These are phyloP conservation scores for Dactylellina sp. DNA, from an alignment of 2,329 filamentous ascomycete species.

Conservation along the genomic window DNA sequence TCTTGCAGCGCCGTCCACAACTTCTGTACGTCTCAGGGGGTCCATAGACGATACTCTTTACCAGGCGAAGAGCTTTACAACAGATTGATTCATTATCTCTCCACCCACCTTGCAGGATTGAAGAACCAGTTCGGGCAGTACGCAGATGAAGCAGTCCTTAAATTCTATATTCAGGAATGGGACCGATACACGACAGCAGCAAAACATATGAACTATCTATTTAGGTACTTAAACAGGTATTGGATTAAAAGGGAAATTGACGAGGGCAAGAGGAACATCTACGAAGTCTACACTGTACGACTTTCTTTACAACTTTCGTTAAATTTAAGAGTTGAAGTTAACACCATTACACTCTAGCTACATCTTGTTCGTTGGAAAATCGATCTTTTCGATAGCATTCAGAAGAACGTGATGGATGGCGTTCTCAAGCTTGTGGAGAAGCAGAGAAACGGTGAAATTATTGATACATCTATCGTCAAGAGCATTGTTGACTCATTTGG, in stretches of 20 bases:
- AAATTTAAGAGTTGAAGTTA: too few species aligned
- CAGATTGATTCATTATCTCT: constrained; percentile 87
- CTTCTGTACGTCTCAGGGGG: constrained; percentile 95
- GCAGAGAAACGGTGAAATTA: constrained; percentile 96
- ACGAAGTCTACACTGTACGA: constrained; percentile 86
- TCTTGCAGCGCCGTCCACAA: constrained; percentile 84
- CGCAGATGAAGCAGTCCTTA: constrained; percentile 86
- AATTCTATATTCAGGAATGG: constrained; percentile 98
- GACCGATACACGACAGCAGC: constrained; percentile 92
- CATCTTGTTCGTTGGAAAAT: constrained; percentile 96
- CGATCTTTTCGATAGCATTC: constrained; percentile 86
- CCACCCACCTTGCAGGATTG: constrained; percentile 75
- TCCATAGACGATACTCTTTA: constrained; percentile 85
- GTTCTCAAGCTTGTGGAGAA: constrained; percentile 96
- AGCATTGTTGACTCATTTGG: constrained; percentile 91
- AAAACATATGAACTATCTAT: constrained; percentile 97
- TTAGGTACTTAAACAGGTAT: constrained; percentile 94
- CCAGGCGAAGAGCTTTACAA: constrained; percentile 96
- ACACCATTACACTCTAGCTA: constrained; percentile 64
- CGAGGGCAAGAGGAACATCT: constrained; percentile 97
- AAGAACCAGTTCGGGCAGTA: constrained; percentile 77
- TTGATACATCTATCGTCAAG: constrained; percentile 96
- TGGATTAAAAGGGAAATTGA: constrained; percentile 99
- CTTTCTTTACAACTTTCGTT: not conserved
- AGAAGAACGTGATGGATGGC: constrained; percentile 90